Conservation (phyloP, 805 yeast genomes). For the Lipomyces anomalus region DNA sequence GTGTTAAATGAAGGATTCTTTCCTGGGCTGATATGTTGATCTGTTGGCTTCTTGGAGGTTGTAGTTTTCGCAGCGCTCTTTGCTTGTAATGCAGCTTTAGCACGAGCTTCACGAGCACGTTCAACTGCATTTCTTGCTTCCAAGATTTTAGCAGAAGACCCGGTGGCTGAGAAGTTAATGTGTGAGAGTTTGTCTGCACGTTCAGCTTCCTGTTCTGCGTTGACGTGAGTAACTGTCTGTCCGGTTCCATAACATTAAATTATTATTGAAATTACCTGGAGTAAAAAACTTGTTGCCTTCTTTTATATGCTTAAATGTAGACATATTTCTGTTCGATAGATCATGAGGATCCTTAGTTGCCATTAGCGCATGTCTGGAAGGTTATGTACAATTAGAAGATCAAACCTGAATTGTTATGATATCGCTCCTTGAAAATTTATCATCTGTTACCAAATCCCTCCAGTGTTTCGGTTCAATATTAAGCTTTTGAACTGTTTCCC, state of each 20-base stretch:
- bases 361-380: no score
- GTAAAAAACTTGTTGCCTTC: background rate
- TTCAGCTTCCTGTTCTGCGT: constrained; percentile 13
- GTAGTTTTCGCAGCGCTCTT: background rate
- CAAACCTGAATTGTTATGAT: constrained; percentile 25
- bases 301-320: constrained; percentile 3
- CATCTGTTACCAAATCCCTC: constrained; percentile 32
- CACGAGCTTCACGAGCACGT: constrained; percentile 2
- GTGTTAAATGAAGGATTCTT: constrained; percentile 6
- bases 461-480: constrained; percentile 29
- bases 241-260: no score
- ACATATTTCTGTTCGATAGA: constrained; percentile 7
- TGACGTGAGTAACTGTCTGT: no score
- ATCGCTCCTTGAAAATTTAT: constrained; percentile 29
- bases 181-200: constrained; percentile 1
- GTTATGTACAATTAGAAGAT: background rate
- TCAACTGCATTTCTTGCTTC: constrained; percentile 9
- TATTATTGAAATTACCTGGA: constrained; percentile 26
- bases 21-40: background rate
- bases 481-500: constrained; percentile 29
- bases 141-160: constrained; percentile 12
- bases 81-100: background rate
- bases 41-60: background rate
- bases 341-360: constrained; percentile 14
- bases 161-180: constrained; percentile 8